These are phyloP conservation scores for Gilbertella persicaria DNA, from an alignment of 371 early-diverging fungal genomes.

Conservation along the genomic window DNA sequence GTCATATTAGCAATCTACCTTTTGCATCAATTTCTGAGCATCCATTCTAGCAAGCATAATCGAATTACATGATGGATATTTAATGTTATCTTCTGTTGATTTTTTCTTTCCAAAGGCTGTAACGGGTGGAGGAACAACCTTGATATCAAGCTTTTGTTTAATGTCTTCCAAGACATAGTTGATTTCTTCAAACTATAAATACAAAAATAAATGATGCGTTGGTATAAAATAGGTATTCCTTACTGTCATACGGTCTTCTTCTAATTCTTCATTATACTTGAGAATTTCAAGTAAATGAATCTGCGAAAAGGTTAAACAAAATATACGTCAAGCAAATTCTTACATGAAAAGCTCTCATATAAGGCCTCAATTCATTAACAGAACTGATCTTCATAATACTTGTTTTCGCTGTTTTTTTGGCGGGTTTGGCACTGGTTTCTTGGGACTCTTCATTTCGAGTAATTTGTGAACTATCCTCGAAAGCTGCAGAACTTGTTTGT, in stretches of 20 bases:
- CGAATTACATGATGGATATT: slow-evolving; percentile 19
- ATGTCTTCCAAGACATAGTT: slow-evolving; percentile 59
- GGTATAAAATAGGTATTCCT: background rate
- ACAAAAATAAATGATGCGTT: no score
- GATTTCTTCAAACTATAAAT: slow-evolving; percentile 26
- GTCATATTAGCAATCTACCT: slow-evolving; percentile 22
- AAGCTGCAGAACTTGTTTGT: background rate
- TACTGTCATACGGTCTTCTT: slow-evolving; percentile 16
- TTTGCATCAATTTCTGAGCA: slow-evolving; percentile 36
- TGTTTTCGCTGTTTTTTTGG: slow-evolving; percentile 7
- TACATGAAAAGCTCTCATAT: slow-evolving; percentile 57
- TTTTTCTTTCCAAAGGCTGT: slow-evolving; percentile 46
- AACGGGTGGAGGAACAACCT: slow-evolving; percentile 32
- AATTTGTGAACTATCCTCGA: background rate
- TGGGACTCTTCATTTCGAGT: slow-evolving; percentile 18
- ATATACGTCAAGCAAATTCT: background rate
- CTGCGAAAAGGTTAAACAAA: slow-evolving; percentile 11
- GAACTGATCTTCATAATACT: background rate
- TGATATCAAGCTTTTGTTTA: slow-evolving; percentile 53
- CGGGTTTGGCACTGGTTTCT: background rate
- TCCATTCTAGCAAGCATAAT: slow-evolving; percentile 39
- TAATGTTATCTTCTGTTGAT: slow-evolving; percentile 9
- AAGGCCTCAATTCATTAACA: slow-evolving; percentile 28
- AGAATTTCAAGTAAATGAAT: slow-evolving; percentile 19
- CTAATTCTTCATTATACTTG: slow-evolving; percentile 13